Conservation (phyloP, 1,284 basidiomycete genomes). For the Malassezia japonica region DNA sequence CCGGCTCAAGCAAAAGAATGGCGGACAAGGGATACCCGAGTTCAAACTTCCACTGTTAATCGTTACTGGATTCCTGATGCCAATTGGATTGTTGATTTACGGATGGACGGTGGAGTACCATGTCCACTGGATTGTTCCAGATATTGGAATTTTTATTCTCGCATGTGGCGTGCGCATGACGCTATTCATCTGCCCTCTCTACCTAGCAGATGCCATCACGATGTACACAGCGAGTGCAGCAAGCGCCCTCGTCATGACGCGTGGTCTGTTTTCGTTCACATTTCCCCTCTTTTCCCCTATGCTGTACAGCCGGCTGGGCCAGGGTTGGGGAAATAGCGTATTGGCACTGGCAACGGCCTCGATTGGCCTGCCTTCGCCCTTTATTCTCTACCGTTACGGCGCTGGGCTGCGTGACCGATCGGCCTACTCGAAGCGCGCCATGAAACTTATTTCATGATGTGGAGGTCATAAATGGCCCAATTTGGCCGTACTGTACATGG, state of each 20-base stretch:
- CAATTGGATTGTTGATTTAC: constrained; percentile 57
- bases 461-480: background rate
- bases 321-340: constrained; percentile 52
- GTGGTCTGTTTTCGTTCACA: constrained; percentile 45
- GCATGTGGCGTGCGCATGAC: constrained; percentile 15
- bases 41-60: constrained; percentile 55
- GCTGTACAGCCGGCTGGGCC: constrained; percentile 55
- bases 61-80: constrained; percentile 54
- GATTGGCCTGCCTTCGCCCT: constrained; percentile 22
- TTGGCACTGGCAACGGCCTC: constrained; percentile 20
- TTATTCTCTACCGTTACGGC: constrained; percentile 5
- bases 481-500: background rate
- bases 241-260: constrained; percentile 3
- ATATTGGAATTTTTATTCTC: constrained; percentile 28
- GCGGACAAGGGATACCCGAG: constrained; percentile 54
- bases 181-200: constrained; percentile 19
- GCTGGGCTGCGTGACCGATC: background rate
- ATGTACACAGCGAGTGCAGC: constrained; percentile 21
- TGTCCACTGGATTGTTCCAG: constrained; percentile 63
- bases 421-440: background rate
- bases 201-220: constrained; percentile 18
- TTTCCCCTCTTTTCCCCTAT: constrained; percentile 65
- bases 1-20: constrained; percentile 53
- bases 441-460: constrained; percentile 1
- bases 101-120: constrained; percentile 59